phyloP scores from a whole-genome alignment of 177 flowering plant species.

The Tripterygium wilfordii region DNA sequence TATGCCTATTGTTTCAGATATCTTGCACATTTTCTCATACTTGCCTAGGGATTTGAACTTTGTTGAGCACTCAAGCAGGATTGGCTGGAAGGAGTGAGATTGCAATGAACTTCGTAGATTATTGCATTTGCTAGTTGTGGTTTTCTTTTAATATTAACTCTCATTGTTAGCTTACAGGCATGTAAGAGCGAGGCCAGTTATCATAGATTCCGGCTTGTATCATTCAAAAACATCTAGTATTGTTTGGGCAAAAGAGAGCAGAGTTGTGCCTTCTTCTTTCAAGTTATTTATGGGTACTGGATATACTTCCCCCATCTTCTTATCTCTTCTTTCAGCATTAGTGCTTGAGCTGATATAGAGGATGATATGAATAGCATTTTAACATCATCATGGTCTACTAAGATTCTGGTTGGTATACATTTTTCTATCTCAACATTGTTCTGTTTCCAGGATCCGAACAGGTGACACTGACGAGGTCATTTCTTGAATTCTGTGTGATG shows the following conservation, averaged over 20 bases:
- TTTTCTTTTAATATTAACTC: not conserved
- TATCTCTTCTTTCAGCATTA: no score
- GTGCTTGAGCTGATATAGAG: not conserved
- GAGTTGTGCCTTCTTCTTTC: conserved; percentile 81
- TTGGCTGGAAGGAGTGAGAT: conserved; percentile 96
- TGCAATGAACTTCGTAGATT: not conserved
- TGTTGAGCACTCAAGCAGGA: conserved; percentile 70
- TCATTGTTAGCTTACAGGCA: conserved; percentile 28
- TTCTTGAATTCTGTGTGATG: conserved; percentile 75
- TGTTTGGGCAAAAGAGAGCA: conserved; percentile 73
- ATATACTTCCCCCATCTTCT: no score
- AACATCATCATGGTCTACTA: no score
- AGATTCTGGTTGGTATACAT: no score
- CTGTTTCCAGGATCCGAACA: conserved; percentile 79
- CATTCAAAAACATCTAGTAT: conserved; percentile 66
- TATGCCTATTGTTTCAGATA: conserved; percentile 58
- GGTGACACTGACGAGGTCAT: conserved; percentile 68
- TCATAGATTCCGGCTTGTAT: conserved; percentile 85
- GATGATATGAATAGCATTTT: not conserved
- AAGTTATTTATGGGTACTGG: conserved; percentile 75
- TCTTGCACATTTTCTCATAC: conserved; percentile 73
- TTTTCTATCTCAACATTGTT: not conserved
- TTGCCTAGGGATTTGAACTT: conserved; percentile 84
- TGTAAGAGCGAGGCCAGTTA: conserved; percentile 74
- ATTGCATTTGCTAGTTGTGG: conserved; percentile 1